These are phyloP conservation scores for Tilletia setariae DNA, from an alignment of 1,284 basidiomycete genomes.

Conservation along the genomic window DNA sequence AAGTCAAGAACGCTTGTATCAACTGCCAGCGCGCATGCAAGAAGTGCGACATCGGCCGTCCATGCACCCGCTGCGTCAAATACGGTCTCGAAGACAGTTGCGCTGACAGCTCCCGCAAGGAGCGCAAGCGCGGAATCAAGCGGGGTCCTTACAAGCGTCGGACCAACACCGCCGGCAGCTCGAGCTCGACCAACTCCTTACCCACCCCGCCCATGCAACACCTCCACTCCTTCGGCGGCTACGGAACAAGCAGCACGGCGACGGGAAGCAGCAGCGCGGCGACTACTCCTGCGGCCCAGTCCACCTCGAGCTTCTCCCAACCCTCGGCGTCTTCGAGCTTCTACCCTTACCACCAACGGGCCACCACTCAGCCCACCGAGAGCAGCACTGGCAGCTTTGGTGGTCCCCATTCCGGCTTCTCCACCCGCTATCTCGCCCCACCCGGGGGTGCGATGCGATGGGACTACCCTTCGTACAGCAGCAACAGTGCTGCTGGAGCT, in stretches of 20 bases:
- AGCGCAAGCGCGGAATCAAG: conserved; percentile 79
- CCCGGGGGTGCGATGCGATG: background rate
- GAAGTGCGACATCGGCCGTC: conserved; percentile 81
- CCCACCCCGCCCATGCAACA: background rate
- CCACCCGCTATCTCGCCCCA: background rate
- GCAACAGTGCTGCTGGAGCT: background rate
- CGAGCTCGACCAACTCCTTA: background rate
- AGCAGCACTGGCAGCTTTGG: no score
- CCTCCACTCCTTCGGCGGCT: background rate
- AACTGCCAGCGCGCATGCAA: conserved; percentile 86
- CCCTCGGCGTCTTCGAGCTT: background rate
- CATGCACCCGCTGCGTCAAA: conserved; percentile 79
- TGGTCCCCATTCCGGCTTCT: background rate
- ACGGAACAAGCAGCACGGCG: background rate
- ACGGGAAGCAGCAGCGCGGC: background rate
- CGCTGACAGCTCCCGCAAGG: conserved; percentile 75
- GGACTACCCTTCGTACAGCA: background rate
- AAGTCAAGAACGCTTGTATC: conserved; percentile 85
- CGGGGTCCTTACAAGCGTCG: conserved; percentile 82
- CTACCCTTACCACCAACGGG: background rate
- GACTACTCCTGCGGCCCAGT: no score
- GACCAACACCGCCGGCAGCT: conserved; percentile 28
- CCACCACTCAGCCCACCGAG: background rate
- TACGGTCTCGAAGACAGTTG: conserved; percentile 77
- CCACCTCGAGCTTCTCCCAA: no score